phyloP scores from a whole-genome alignment of 1,139 yeast species.

The Yamadazyma dushanensis region DNA sequence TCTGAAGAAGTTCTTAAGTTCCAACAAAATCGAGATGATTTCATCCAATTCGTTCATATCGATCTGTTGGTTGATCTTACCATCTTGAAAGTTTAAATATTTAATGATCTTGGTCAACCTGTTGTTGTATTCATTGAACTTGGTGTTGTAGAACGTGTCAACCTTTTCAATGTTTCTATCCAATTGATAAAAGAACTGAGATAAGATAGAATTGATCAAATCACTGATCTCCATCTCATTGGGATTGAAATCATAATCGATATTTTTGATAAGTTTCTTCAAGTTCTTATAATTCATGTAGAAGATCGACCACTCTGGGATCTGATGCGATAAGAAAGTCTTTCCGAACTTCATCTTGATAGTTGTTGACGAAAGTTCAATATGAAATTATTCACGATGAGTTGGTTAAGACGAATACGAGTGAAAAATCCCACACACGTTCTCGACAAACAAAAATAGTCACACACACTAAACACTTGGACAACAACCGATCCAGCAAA shows the following conservation, averaged over 20 bases:
- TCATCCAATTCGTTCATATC: slow-evolving; percentile 66
- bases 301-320: slow-evolving; percentile 85
- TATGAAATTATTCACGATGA: no score
- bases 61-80: slow-evolving; percentile 29
- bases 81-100: slow-evolving; percentile 30
- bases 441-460: no score
- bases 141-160: slow-evolving; percentile 72
- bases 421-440: no score
- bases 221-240: slow-evolving; percentile 26
- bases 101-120: slow-evolving; percentile 54
- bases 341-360: slow-evolving; percentile 79
- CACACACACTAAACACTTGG: no score
- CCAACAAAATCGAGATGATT: slow-evolving; percentile 70
- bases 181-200: slow-evolving; percentile 73
- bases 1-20: slow-evolving; percentile 73
- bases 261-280: slow-evolving; percentile 71
- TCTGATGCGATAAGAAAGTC: slow-evolving; percentile 76
- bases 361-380: no score
- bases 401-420: no score
- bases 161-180: slow-evolving; percentile 84
- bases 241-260: slow-evolving; percentile 39
- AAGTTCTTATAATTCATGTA: slow-evolving; percentile 86
- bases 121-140: slow-evolving; percentile 71
- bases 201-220: slow-evolving; percentile 36
- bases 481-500: no score